Conservation (phyloP, 441 rosid genomes). For the Adansonia rubrostipa region DNA sequence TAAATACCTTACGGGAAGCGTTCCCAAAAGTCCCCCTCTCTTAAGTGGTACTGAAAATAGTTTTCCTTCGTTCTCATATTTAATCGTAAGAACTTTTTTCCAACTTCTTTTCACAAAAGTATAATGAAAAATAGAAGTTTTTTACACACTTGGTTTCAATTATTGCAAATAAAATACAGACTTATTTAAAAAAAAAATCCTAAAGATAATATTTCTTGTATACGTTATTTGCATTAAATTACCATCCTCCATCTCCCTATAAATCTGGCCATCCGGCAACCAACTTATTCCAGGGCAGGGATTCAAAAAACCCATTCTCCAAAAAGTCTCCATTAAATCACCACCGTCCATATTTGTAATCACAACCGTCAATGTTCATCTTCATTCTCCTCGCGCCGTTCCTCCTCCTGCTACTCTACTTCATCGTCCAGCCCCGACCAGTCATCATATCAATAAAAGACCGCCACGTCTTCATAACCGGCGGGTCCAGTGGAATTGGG, state of each 20-base stretch:
- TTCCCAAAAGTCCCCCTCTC: no score
- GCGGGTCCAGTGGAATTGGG: conserved; percentile 92
- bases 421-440: conserved; percentile 65
- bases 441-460: conserved; percentile 63
- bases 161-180: no score
- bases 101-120: no score
- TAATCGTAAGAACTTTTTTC: no score
- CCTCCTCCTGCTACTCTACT: conserved; percentile 50
- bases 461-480: conserved; percentile 90
- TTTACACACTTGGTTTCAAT: no score
- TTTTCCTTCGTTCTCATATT: no score
- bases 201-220: no score
- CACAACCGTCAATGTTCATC: conserved; percentile 32
- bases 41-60: no score
- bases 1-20: no score
- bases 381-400: conserved; percentile 44
- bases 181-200: no score
- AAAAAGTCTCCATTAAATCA: conserved; percentile 13
- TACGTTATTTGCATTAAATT: background rate
- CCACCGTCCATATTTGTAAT: conserved; percentile 26
- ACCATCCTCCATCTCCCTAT: background rate
- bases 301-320: background rate
- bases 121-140: no score
- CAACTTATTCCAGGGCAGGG: background rate
- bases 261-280: background rate